Conservation (phyloP, 345 rosid genomes). For the Eucalyptus brandiana region DNA sequence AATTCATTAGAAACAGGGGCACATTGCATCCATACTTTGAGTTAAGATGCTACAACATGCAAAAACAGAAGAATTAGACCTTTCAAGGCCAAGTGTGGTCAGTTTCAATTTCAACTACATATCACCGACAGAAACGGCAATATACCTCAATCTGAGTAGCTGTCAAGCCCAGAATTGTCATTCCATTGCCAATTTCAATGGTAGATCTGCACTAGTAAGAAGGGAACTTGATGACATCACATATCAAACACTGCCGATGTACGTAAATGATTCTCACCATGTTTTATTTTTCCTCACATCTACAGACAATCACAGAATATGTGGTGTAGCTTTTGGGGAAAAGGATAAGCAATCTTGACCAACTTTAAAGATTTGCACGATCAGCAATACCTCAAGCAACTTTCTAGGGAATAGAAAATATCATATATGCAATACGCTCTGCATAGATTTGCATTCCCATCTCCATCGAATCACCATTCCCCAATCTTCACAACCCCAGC, state of each 20-base stretch:
- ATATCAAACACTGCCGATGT: neutral
- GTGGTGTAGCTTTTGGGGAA: neutral
- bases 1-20: constrained; percentile 35
- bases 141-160: constrained; percentile 41
- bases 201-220: constrained; percentile 14
- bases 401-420: neutral
- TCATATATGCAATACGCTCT: neutral
- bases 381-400: neutral
- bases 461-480: neutral
- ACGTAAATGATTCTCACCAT: neutral
- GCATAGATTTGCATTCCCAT: neutral
- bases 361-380: neutral
- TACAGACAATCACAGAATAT: neutral
- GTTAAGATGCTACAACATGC: constrained; percentile 31
- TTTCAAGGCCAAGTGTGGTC: neutral
- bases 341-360: neutral
- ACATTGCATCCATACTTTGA: constrained; percentile 32
- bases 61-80: neutral
- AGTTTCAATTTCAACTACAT: neutral
- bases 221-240: neutral
- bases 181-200: constrained; percentile 27
- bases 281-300: neutral
- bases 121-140: neutral
- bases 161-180: constrained; percentile 25
- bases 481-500: neutral